Evolutionary conservation across 257 asterid species (phyloP), one percentile per base, ranked within the genome.

Genomic region (Pogostemon cablin): DNA sequence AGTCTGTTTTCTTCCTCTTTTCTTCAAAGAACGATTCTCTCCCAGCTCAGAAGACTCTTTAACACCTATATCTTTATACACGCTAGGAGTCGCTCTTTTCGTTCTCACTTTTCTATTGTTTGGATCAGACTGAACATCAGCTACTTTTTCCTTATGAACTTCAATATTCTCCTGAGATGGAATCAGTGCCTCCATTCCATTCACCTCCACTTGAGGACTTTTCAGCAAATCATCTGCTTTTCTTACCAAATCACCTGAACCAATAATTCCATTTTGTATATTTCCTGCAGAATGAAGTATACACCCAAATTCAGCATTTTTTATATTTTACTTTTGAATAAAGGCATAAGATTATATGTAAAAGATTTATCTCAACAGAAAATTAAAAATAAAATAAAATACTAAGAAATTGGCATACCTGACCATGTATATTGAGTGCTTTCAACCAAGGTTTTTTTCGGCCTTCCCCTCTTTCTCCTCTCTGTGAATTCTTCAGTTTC

Each of bases 391-490:
- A 32, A 68, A 72, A 71, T 65, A 73, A 71, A 46, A 39, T 58
- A 55, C 43, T 42, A 65, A 34, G 62, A 17, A 52, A 25, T 6
- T 49, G 42, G 1, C 52, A 59, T 62, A 85, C 98, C 91, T 78
- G 78, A 39, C 34, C 57, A 9, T 60, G 48, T 60, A 78, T 68
- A 62, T 4, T 56, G 60, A 56, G 65, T 72, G 75, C 62, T 68
- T 20, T 65, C 78, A 1, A 5, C 37, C 17, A n/a, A 41, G 40
- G 34, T 47, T 76, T 41, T 84, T 38, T 68, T 76, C 50, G 92
- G 95, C 68, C 96, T 82, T 32, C 91, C 96, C 64, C 86, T 81
- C 79, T 55, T 81, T 69, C 65, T 85, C 74, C 62, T 82, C 39
- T 39, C 80, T 55, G 47, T 48, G 68, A n/a, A 57, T 11, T 52